phyloP scores from a whole-genome alignment of 768 basidiomycete species.

The Dacryopinax spathularia region DNA sequence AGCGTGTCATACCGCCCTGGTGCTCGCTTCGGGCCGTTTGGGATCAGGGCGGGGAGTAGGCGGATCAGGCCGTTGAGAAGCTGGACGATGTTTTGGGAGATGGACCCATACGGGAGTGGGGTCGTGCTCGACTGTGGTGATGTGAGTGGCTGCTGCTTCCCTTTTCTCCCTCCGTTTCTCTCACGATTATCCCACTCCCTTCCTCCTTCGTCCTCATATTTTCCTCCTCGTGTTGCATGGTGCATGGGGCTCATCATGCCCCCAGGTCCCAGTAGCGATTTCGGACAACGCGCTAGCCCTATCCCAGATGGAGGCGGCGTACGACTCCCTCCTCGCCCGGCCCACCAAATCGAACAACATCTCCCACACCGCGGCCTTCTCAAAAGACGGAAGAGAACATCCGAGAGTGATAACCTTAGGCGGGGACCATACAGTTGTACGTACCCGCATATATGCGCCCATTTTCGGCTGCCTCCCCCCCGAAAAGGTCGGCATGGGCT shows the following conservation, averaged over 20 bases:
- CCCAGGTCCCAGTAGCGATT: conserved; percentile 56
- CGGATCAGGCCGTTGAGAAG: conserved; percentile 49
- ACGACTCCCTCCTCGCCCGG: conserved; percentile 56
- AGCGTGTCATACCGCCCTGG: conserved; percentile 63
- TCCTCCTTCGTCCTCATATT: background rate
- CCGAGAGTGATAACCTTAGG: conserved; percentile 73
- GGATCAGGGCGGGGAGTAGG: conserved; percentile 65
- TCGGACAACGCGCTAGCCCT: conserved; percentile 74
- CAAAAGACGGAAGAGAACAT: conserved; percentile 47
- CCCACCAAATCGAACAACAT: conserved; percentile 26
- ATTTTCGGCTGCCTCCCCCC: background rate
- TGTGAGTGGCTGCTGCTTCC: conserved; percentile 27
- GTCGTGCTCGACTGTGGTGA: conserved; percentile 74
- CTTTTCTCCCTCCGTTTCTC: background rate
- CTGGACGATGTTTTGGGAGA: conserved; percentile 59
- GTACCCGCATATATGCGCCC: background rate
- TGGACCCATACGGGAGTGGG: conserved; percentile 46
- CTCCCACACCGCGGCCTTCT: conserved; percentile 25
- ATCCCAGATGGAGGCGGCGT: conserved; percentile 78
- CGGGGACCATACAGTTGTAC: conserved; percentile 76
- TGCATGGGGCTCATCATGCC: background rate
- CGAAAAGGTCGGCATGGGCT: no score
- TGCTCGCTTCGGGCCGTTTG: conserved; percentile 77
- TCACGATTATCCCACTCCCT: background rate
- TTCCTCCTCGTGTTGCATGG: background rate